These are phyloP conservation scores for Plasmopara viticola DNA, from an alignment of 352 stramenopile genomes.

Conservation along the genomic window DNA sequence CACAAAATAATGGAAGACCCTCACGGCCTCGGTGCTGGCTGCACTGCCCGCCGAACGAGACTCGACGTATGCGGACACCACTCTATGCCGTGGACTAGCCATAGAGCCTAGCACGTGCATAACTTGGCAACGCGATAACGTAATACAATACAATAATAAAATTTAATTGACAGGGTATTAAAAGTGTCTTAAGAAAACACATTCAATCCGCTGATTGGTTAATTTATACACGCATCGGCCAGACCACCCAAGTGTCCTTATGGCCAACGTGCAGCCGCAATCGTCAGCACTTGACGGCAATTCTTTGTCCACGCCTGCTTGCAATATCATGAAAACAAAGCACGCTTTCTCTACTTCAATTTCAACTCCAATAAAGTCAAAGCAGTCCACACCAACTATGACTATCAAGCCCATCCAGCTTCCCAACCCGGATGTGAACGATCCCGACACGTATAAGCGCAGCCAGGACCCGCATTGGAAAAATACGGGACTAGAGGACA, in stretches of 20 bases:
- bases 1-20: no score
- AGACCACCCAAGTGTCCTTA: neutral
- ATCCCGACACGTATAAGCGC: slow-evolving; percentile 84
- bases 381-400: slow-evolving; percentile 1
- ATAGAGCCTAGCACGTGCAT: no score
- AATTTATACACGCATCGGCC: neutral
- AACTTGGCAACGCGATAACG: no score
- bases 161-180: no score
- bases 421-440: slow-evolving; percentile 46
- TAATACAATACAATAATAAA: no score
- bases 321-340: neutral
- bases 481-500: slow-evolving; percentile 82
- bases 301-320: slow-evolving; percentile 4
- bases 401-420: slow-evolving; percentile 30
- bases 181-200: no score
- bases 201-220: no score
- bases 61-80: no score
- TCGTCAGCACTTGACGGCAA: neutral
- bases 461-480: slow-evolving; percentile 73
- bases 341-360: slow-evolving; percentile 5
- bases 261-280: slow-evolving; percentile 17
- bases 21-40: no score
- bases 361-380: neutral
- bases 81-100: no score
- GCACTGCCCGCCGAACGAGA: no score